Evolutionary conservation across 306 rosid species (phyloP).

Genomic region (Prinsepia uniflora): DNA sequence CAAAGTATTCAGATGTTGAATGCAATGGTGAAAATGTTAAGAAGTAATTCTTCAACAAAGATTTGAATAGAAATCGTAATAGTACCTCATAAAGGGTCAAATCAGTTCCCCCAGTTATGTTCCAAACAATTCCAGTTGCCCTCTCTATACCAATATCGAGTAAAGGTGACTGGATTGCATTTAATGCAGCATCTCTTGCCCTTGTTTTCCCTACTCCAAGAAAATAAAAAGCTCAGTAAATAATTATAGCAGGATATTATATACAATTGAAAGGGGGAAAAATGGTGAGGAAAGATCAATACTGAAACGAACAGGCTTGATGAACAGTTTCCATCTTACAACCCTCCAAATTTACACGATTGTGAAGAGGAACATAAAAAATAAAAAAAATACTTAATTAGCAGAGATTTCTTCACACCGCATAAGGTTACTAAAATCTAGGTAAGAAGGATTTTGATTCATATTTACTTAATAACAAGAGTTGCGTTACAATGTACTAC

Average conservation of each 20-base stretch:
- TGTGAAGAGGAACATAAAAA: not conserved
- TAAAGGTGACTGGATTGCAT: constrained; percentile 96
- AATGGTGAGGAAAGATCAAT: not conserved
- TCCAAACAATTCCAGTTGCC: constrained; percentile 99
- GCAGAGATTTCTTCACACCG: not conserved
- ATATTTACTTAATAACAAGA: not conserved
- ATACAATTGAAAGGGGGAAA: not conserved
- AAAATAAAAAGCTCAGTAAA: constrained; percentile 23
- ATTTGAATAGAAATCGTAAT: not conserved
- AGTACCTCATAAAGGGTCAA: constrained; percentile 87
- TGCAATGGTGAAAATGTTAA: not conserved
- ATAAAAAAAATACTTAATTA: not conserved
- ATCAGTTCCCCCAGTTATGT: constrained; percentile 96
- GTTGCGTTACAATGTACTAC: not conserved
- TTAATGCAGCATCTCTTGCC: constrained; percentile 98
- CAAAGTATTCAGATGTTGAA: not conserved
- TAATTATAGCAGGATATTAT: not conserved
- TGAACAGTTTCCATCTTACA: not conserved
- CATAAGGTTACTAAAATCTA: not conserved
- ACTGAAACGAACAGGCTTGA: not conserved
- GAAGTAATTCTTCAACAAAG: not conserved
- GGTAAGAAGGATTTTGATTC: not conserved
- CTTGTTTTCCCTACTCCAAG: constrained; percentile 79
- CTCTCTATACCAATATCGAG: constrained; percentile 98
- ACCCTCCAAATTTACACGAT: not conserved